These are phyloP conservation scores for Sisymbrium irio DNA, from an alignment of 345 rosid species.

Conservation along the genomic window DNA sequence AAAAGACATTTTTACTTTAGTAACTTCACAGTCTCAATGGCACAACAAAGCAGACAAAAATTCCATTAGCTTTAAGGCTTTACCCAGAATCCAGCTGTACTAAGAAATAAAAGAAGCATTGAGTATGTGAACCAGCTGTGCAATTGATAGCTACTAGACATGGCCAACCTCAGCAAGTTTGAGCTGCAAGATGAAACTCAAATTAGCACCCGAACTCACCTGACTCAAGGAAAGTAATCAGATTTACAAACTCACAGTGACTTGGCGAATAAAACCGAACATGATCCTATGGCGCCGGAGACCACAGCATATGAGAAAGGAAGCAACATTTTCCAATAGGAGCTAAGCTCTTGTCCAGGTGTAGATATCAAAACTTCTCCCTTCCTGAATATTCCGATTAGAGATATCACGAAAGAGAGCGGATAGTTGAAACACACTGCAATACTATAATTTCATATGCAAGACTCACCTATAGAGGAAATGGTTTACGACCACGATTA, in stretches of 20 bases:
- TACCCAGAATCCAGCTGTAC: conserved; percentile 99
- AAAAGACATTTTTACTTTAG: not conserved
- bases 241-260: conserved; percentile 67
- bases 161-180: conserved; percentile 85
- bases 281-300: conserved; percentile 97
- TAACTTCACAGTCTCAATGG: conserved; percentile 7
- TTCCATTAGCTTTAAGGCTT: conserved; percentile 25
- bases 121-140: conserved; percentile 99
- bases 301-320: conserved; percentile 97
- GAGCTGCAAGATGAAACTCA: conserved; percentile 57
- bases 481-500: conserved; percentile 71
- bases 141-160: conserved; percentile 82
- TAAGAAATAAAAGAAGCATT: conserved; percentile 91
- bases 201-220: conserved; percentile 14
- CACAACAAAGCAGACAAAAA: conserved; percentile 11
- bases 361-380: conserved; percentile 70
- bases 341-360: conserved; percentile 72
- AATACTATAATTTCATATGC: not conserved
- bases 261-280: conserved; percentile 96
- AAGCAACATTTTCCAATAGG: conserved; percentile 82
- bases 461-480: conserved; percentile 64
- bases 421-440: not conserved
- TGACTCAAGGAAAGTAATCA: not conserved
- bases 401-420: conserved; percentile 1
- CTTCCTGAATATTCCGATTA: conserved; percentile 51